phyloP scores from a whole-genome alignment of 2,329 filamentous ascomycete species.

The Fusarium beomiforme region DNA sequence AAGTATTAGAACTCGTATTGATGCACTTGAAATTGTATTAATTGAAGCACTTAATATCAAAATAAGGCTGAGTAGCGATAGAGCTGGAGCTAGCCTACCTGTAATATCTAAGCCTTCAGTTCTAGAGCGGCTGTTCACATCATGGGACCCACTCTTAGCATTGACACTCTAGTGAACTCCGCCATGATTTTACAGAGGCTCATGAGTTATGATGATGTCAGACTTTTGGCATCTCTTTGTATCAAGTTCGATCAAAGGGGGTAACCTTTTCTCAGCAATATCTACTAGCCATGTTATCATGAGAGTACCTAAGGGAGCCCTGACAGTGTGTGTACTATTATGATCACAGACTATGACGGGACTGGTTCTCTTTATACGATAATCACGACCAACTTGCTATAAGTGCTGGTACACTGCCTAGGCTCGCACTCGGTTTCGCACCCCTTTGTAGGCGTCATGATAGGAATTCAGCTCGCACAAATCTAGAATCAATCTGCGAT shows the following conservation, averaged over 20 bases:
- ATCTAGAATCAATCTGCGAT: neutral
- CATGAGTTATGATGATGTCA: neutral
- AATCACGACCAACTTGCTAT: neutral
- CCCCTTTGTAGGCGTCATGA: conserved; percentile 21
- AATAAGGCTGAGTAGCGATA: conserved; percentile 5
- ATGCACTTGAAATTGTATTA: neutral
- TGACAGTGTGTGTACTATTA: too few relatives aligned
- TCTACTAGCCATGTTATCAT: neutral
- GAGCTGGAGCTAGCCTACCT: conserved; percentile 4
- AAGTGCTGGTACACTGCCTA: neutral
- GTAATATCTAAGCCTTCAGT: neutral
- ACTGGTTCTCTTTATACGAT: neutral
- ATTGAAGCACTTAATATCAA: neutral
- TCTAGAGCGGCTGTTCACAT: conserved; percentile 17
- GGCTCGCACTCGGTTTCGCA: conserved; percentile 19
- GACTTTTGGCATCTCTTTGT: too few relatives aligned
- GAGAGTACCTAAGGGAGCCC: too few relatives aligned
- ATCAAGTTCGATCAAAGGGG: neutral
- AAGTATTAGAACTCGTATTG: neutral
- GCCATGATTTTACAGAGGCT: conserved; percentile 5
- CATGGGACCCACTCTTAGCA: conserved; percentile 4
- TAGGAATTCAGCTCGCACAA: conserved; percentile 16
- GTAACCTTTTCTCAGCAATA: neutral
- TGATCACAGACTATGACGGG: neutral
- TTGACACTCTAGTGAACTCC: neutral